Conservation (phyloP, 1,284 basidiomycete genomes). For the Moesziomyces parantarcticus region DNA sequence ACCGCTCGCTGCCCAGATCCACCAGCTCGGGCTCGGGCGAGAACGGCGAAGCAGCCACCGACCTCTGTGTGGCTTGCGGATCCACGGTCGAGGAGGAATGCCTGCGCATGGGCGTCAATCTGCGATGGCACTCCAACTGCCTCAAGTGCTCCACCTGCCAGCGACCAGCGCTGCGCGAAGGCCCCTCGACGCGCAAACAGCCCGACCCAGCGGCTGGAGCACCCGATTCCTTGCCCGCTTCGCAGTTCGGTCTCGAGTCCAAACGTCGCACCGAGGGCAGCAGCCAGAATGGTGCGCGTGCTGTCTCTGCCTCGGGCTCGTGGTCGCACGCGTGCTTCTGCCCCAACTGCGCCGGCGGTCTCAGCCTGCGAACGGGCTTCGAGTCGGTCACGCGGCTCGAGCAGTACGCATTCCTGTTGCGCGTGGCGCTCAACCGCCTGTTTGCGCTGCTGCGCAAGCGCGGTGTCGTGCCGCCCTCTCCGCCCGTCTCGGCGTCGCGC, state of each 20-base stretch:
- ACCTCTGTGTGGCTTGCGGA: slow-evolving; percentile 88
- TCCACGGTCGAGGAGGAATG: slow-evolving; percentile 97
- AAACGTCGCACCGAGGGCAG: slow-evolving; percentile 25
- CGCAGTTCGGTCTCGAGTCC: slow-evolving; percentile 58
- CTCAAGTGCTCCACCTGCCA: slow-evolving; percentile 82
- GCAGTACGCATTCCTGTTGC: slow-evolving; percentile 96
- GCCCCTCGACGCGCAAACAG: slow-evolving; percentile 30
- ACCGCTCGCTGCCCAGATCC: slow-evolving; percentile 58
- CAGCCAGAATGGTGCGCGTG: slow-evolving; percentile 14
- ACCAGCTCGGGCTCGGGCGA: slow-evolving; percentile 49
- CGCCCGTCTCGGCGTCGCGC: slow-evolving; percentile 63
- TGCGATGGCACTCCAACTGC: slow-evolving; percentile 95
- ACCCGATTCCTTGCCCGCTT: slow-evolving; percentile 46
- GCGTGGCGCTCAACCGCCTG: slow-evolving; percentile 91
- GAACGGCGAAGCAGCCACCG: slow-evolving; percentile 70
- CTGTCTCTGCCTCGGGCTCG: slow-evolving; percentile 7
- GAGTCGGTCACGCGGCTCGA: slow-evolving; percentile 91
- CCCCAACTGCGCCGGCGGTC: slow-evolving; percentile 74
- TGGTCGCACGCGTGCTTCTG: slow-evolving; percentile 72
- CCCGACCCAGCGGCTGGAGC: slow-evolving; percentile 35
- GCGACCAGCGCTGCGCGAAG: slow-evolving; percentile 44
- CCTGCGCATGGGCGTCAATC: slow-evolving; percentile 88
- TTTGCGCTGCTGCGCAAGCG: slow-evolving; percentile 91
- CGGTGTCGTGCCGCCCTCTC: slow-evolving; percentile 84
- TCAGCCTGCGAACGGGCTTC: slow-evolving; percentile 74